Evolutionary conservation across 2,329 filamentous ascomycete species (phyloP).

Genomic region (Hypoxylon sp.): DNA sequence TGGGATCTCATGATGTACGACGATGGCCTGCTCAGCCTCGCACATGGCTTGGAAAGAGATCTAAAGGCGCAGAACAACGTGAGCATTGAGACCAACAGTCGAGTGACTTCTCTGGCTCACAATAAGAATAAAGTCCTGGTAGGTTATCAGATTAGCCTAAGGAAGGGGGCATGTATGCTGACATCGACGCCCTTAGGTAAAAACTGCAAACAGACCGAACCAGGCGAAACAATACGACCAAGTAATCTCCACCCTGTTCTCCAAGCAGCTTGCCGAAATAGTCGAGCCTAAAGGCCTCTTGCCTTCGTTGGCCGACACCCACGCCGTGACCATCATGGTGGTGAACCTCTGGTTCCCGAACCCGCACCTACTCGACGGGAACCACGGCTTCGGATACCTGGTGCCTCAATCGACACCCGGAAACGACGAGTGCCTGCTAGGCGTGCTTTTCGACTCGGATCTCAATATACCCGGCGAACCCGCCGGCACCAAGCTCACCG

Average conservation of each 20-base stretch:
- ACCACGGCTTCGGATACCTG: conserved; percentile 89
- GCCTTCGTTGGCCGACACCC: conserved; percentile 65
- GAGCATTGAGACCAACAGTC: conserved; percentile 64
- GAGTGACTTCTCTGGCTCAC: conserved; percentile 62
- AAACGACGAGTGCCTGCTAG: conserved; percentile 86
- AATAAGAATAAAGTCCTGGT: conserved; percentile 59
- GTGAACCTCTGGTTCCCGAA: conserved; percentile 88
- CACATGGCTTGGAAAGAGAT: conserved; percentile 64
- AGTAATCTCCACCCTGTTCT: conserved; percentile 74
- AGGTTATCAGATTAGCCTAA: conserved; percentile 40
- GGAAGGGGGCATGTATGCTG: not conserved
- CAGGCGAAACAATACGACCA: conserved; percentile 61
- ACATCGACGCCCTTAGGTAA: conserved; percentile 45
- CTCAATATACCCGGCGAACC: conserved; percentile 54
- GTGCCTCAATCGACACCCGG: conserved; percentile 82
- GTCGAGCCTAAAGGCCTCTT: conserved; percentile 55
- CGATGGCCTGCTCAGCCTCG: conserved; percentile 73
- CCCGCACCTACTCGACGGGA: conserved; percentile 69
- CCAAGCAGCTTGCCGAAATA: conserved; percentile 59
- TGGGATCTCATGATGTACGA: conserved; percentile 63
- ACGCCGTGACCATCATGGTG: conserved; percentile 86
- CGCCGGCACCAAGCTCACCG: conserved; percentile 85
- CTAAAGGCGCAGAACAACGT: conserved; percentile 70
- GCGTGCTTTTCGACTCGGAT: conserved; percentile 92
- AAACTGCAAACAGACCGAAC: conserved; percentile 48